These are phyloP conservation scores for Microthyrium microscopicum DNA, from an alignment of 2,329 filamentous ascomycete genomes.

Conservation along the genomic window DNA sequence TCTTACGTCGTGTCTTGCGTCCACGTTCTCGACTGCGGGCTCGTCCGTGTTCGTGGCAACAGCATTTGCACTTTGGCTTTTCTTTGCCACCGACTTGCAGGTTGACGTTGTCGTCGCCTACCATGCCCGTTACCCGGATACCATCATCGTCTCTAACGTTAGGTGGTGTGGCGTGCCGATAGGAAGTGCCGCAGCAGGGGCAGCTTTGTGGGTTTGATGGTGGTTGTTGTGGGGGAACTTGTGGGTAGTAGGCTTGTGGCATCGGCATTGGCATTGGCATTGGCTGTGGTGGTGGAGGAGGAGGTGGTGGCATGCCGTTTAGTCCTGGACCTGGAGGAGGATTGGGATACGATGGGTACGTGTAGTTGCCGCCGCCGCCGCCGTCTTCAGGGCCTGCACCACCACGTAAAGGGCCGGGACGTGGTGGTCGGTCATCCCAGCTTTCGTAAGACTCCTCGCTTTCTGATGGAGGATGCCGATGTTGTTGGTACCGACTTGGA, in stretches of 20 bases:
- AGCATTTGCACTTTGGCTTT: no score
- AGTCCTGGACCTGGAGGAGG: neutral
- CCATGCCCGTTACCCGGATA: constrained; percentile 2
- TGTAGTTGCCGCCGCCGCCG: neutral
- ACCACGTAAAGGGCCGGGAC: neutral
- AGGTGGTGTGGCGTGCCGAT: neutral
- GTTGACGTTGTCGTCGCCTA: constrained; percentile 3
- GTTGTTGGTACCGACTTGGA: no score
- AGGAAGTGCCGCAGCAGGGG: neutral
- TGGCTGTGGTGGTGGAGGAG: neutral
- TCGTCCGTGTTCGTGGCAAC: no score
- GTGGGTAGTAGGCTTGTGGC: no score
- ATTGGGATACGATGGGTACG: neutral
- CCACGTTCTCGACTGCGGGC: no score
- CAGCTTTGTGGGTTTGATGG: neutral
- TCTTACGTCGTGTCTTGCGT: no score
- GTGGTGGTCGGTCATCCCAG: no score
- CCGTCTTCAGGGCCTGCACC: neutral
- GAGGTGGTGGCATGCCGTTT: neutral
- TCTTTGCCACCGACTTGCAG: constrained; percentile 4
- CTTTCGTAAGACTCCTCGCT: no score
- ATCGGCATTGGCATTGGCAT: no score
- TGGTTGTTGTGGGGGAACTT: neutral
- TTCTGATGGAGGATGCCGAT: no score
- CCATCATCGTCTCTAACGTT: constrained; percentile 4